Base-by-base conservation (phyloP, 768 basidiomycete genomes). In the Serendipita sp. region DNA sequence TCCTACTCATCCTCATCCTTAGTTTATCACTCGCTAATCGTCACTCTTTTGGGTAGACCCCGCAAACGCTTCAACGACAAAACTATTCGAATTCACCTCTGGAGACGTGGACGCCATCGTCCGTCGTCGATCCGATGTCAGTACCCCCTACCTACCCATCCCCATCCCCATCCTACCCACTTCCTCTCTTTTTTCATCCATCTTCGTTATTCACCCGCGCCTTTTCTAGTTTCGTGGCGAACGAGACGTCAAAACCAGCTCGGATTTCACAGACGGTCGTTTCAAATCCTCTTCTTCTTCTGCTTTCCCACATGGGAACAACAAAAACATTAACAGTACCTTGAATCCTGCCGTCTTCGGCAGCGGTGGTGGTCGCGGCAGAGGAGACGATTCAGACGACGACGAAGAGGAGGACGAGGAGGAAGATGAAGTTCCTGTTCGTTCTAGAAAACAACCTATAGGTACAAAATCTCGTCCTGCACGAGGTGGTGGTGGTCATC, bases 1-100 rank as follows among this genome's bases (percentile, higher is more conserved):
- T n/a, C n/a, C n/a, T n/a, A n/a, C n/a, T n/a, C 70, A 68, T 64
- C 58, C 60, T 64, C 35, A 23, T 23, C 23, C 23, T 23, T 23
- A 23, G 23, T 63, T 3, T 63, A 52, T 68, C 64, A 52, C 32
- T 41, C 38, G 38, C 13, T 23, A 23, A 23, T 41, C 38, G 38
- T 41, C 13, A 13, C 38, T 2, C 38, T 2, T 41, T 41, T 23
- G 1, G 23, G 23, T 23, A 60, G 56, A 60, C 35, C 56, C 56
- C 16, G 8, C 56, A 7, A 51, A 18, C 48, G 38, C 38, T 1
- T 13, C 5, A 41, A 51, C 23, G 16, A 60, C 23, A 11, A 60
- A 60, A 36, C 56, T 60, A 4, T 60, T 36, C 23, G 56, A 60
- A 32, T 60, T 32, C 56, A 60, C 56, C 16, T 60, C 56, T 16